Conservation (phyloP, 2,329 filamentous ascomycete genomes). For the Aspergillus vadensis region DNA sequence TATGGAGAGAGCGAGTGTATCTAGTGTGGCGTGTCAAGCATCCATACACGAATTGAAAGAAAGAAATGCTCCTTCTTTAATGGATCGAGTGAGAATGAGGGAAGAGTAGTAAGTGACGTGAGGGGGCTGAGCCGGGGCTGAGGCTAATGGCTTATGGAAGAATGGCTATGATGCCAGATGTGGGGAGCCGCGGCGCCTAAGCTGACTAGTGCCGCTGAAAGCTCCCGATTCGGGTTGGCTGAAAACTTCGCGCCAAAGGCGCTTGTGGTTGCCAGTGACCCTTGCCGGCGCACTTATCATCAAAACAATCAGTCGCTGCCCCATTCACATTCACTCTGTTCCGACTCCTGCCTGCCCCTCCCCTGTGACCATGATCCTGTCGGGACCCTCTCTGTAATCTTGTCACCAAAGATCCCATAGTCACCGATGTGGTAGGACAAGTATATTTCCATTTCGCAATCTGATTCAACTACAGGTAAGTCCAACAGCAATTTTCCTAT, state of each 20-base stretch:
- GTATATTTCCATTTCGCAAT: not conserved
- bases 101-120: not conserved
- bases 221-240: constrained; percentile 12
- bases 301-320: constrained; percentile 23
- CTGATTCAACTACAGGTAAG: constrained; percentile 22
- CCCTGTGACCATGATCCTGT: constrained; percentile 12
- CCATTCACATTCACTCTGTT: not conserved
- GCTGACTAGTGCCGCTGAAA: constrained; percentile 1
- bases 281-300: constrained; percentile 12
- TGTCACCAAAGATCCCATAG: not conserved
- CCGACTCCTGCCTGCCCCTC: not conserved
- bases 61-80: not conserved
- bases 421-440: not conserved
- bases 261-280: constrained; percentile 22
- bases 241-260: constrained; percentile 26
- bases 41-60: not conserved
- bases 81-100: not conserved
- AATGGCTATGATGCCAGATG: constrained; percentile 11
- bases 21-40: not conserved
- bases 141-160: not conserved
- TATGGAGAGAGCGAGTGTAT: constrained; percentile 14
- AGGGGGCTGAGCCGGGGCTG: constrained; percentile 2
- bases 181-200: constrained; percentile 19
- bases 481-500: constrained; percentile 7
- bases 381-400: not conserved